phyloP scores from a whole-genome alignment of 169 alveolate species.

The Amoebophrya sp. region DNA sequence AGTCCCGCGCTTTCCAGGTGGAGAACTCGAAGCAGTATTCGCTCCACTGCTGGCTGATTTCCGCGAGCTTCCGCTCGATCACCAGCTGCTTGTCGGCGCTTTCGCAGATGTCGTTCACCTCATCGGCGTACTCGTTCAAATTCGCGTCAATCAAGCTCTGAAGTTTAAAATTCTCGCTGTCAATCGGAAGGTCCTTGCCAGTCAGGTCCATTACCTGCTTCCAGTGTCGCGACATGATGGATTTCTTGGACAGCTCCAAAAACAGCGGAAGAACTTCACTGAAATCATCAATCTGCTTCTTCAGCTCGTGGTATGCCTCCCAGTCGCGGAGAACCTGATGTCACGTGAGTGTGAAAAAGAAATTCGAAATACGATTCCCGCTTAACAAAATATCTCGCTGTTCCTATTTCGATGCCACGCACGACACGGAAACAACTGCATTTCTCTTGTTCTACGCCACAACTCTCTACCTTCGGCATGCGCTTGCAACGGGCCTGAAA shows the following conservation, averaged over 20 bases:
- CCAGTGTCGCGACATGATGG: slow-evolving; percentile 90
- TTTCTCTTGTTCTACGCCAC: slow-evolving; percentile 46
- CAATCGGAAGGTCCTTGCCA: slow-evolving; percentile 63
- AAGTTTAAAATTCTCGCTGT: slow-evolving; percentile 70
- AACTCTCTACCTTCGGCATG: slow-evolving; percentile 85
- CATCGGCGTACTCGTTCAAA: slow-evolving; percentile 69
- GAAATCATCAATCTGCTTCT: slow-evolving; percentile 70
- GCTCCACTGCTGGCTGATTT: slow-evolving; percentile 82
- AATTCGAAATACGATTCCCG: too few relatives aligned
- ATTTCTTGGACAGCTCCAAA: slow-evolving; percentile 73
- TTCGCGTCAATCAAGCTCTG: slow-evolving; percentile 75
- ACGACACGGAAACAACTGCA: not conserved
- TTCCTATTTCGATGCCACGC: too few relatives aligned
- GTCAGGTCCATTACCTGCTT: slow-evolving; percentile 68
- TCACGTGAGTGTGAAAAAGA: too few relatives aligned
- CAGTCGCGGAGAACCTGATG: slow-evolving; percentile 58
- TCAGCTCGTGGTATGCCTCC: slow-evolving; percentile 86
- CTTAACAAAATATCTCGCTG: too few relatives aligned
- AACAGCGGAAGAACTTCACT: slow-evolving; percentile 74
- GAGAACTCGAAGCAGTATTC: slow-evolving; percentile 73
- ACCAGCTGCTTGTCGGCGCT: slow-evolving; percentile 90
- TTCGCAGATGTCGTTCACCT: slow-evolving; percentile 89
- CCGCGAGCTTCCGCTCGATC: slow-evolving; percentile 80
- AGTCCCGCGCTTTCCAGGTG: slow-evolving; percentile 80
- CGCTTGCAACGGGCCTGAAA: slow-evolving; percentile 77